These are phyloP conservation scores for Metahyphopichia silvanorum DNA, from an alignment of 805 yeast species.

Conservation along the genomic window DNA sequence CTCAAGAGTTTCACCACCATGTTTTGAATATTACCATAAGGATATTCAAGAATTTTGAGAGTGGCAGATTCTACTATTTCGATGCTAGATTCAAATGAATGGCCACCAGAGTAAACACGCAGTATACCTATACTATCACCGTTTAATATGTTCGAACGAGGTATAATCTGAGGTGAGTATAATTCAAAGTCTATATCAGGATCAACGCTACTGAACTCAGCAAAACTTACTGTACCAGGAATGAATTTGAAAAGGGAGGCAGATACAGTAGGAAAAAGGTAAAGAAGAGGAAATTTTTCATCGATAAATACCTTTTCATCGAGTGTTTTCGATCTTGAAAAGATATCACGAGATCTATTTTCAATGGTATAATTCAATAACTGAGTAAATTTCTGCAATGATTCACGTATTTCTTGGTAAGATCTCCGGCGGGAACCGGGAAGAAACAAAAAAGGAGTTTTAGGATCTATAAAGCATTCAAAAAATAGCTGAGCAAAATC, in stretches of 20 bases:
- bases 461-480: slow-evolving; percentile 14
- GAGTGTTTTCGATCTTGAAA: slow-evolving; percentile 18
- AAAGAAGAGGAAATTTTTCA: slow-evolving; percentile 26
- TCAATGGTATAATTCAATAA: slow-evolving; percentile 11
- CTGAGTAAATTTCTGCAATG: slow-evolving; percentile 11
- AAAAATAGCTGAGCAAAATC: slow-evolving; percentile 20
- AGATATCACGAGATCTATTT: slow-evolving; percentile 13
- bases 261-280: slow-evolving; percentile 29
- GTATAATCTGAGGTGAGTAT: too few species aligned
- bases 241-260: slow-evolving; percentile 18
- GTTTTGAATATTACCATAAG: slow-evolving; percentile 6
- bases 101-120: neutral
- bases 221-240: slow-evolving; percentile 23
- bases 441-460: slow-evolving; percentile 3
- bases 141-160: neutral
- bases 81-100: neutral
- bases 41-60: slow-evolving; percentile 5
- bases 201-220: slow-evolving; percentile 11
- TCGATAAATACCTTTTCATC: slow-evolving; percentile 17
- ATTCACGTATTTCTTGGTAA: neutral
- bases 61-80: neutral
- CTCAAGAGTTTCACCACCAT: slow-evolving; percentile 11
- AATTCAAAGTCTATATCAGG: neutral
- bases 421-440: too few species aligned
- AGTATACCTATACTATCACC: neutral